Evolutionary conservation across 345 rosid species (phyloP).

Genomic region (Rhodamnia rubescens): DNA sequence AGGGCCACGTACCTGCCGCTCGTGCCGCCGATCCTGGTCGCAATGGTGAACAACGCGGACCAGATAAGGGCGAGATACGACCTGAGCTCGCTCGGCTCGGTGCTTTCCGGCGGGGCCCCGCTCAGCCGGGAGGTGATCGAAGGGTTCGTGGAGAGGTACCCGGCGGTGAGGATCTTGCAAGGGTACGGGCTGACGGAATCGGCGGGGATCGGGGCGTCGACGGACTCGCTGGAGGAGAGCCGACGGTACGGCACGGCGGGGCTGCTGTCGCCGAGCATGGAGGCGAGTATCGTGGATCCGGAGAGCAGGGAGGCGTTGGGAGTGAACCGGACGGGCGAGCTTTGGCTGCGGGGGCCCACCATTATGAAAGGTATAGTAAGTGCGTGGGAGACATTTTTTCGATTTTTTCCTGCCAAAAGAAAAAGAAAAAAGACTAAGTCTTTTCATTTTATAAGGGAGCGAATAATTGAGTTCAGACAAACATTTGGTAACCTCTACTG

Average conservation of each 20-base stretch:
- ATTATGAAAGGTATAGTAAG: conserved; percentile 51
- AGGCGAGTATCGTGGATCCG: conserved; percentile 69
- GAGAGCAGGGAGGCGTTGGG: conserved; percentile 33
- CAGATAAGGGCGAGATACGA: conserved; percentile 38
- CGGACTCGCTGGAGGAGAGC: conserved; percentile 59
- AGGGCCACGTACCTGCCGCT: conserved; percentile 49
- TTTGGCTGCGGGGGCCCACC: conserved; percentile 61
- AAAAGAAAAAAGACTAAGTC: too few relatives aligned
- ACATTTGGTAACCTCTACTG: background rate
- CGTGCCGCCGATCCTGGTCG: conserved; percentile 50
- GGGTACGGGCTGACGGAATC: conserved; percentile 84
- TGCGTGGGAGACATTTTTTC: background rate
- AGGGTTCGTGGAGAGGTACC: conserved; percentile 50
- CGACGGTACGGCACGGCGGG: conserved; percentile 68
- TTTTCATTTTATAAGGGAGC: too few relatives aligned
- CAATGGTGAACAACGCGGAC: conserved; percentile 46
- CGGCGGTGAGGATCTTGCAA: conserved; percentile 34
- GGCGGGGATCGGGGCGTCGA: conserved; percentile 53
- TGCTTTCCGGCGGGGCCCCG: conserved; percentile 72
- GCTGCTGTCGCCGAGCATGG: conserved; percentile 39
- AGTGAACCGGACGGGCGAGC: conserved; percentile 57
- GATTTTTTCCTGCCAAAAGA: too few relatives aligned
- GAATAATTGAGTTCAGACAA: background rate
- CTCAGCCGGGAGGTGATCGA: conserved; percentile 66
- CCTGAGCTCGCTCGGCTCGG: conserved; percentile 42